Percentiles rank a stretch among this genome's conserved stretches.
Evolutionary conservation across 768 basidiomycete species (phyloP).

Genomic region (Lactarius vividus): DNA sequence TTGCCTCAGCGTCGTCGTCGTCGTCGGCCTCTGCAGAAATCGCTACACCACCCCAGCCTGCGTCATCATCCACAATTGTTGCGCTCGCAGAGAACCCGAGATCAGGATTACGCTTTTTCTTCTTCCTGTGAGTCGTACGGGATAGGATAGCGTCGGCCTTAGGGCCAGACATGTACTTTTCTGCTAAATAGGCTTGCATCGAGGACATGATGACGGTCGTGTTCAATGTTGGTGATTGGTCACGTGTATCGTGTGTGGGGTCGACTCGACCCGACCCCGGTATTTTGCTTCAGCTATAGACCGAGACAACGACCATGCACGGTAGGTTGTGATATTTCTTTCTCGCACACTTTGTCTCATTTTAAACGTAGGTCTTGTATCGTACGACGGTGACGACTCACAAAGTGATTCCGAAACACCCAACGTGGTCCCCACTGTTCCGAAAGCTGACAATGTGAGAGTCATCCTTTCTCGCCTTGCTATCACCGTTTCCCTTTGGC

Average conservation of each 20-base stretch:
- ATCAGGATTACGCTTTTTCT: conserved; percentile 71
- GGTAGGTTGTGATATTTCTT: not conserved
- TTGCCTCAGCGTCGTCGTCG: conserved; percentile 56
- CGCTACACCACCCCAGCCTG: conserved; percentile 54
- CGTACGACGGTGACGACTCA: conserved; percentile 28
- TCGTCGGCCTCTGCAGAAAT: conserved; percentile 53
- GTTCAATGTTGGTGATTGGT: not conserved
- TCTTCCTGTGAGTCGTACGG: conserved; percentile 56
- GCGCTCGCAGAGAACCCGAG: conserved; percentile 30
- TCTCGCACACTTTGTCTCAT: not conserved
- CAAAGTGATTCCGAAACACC: conserved; percentile 26
- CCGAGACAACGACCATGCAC: conserved; percentile 4
- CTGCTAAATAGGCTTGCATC: conserved; percentile 82
- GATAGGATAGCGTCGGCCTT: conserved; percentile 95
- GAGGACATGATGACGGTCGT: conserved; percentile 19
- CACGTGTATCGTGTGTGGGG: not conserved
- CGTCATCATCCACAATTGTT: conserved; percentile 62
- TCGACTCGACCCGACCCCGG: not conserved
- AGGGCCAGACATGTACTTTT: conserved; percentile 94
- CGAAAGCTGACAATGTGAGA: conserved; percentile 27
- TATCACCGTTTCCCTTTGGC: conserved; percentile 29
- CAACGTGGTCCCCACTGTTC: not conserved
- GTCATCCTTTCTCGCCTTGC: conserved; percentile 27
- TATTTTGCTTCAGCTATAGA: not conserved
- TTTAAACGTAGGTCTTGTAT: conserved; percentile 22